Conservation (phyloP, 2,329 filamentous ascomycete species). For the Madurella mycetomatis region DNA sequence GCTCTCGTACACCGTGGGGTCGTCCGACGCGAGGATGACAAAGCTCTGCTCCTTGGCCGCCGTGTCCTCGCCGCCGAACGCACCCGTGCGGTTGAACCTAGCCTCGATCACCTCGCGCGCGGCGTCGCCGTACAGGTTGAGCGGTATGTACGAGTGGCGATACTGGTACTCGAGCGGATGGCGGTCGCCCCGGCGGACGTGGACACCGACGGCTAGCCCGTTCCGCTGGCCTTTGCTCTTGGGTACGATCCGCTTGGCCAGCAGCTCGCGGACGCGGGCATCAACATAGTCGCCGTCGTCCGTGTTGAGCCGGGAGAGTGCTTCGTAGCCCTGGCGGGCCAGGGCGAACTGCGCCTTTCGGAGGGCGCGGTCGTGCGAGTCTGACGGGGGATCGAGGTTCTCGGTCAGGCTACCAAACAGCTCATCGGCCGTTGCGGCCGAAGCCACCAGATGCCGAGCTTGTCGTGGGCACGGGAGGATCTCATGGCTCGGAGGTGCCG, state of each 20-base stretch:
- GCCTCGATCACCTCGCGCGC: conserved; percentile 52
- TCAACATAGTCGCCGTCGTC: conserved; percentile 64
- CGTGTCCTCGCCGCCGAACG: conserved; percentile 32
- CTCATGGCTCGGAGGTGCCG: conserved; percentile 67
- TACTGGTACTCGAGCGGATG: conserved; percentile 76
- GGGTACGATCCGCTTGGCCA: conserved; percentile 38
- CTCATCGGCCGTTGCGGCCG: conserved; percentile 60
- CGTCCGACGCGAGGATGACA: conserved; percentile 70
- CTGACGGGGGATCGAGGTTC: conserved; percentile 43
- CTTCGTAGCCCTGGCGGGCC: conserved; percentile 65
- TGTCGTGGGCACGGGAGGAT: conserved; percentile 76
- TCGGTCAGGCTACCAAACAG: conserved; percentile 57
- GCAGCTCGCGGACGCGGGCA: conserved; percentile 54
- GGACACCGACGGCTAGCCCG: conserved; percentile 62
- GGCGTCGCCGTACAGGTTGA: conserved; percentile 61
- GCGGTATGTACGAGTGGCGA: conserved; percentile 70
- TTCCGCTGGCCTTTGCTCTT: conserved; percentile 36
- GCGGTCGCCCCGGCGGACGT: conserved; percentile 74
- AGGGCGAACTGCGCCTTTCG: conserved; percentile 63
- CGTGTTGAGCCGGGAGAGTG: conserved; percentile 64
- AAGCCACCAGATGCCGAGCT: conserved; percentile 70
- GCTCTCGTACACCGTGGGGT: conserved; percentile 67
- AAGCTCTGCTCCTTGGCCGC: conserved; percentile 42
- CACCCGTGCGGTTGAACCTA: conserved; percentile 40
- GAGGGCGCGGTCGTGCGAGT: conserved; percentile 45